These are phyloP conservation scores for Vitis riparia DNA, from an alignment of 164 flowering plant species.

Conservation along the genomic window DNA sequence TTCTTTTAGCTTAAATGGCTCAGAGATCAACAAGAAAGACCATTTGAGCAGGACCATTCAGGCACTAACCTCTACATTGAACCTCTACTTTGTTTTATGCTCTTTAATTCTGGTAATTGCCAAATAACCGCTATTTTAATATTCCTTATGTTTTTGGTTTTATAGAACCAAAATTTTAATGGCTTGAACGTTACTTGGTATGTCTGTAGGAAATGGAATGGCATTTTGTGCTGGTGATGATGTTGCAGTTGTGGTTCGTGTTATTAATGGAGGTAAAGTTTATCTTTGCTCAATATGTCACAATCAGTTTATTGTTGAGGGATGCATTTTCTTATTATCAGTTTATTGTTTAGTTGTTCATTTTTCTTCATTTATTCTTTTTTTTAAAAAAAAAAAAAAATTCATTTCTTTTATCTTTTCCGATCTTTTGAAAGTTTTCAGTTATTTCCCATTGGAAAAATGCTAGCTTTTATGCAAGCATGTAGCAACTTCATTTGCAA, in stretches of 20 bases:
- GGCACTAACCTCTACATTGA: too few species aligned
- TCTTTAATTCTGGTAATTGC: too few species aligned
- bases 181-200: too few species aligned
- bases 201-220: conserved; percentile 55
- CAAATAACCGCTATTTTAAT: too few species aligned
- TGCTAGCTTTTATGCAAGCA: neutral
- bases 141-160: neutral
- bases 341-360: neutral
- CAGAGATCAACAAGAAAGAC: too few species aligned
- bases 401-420: neutral
- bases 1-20: too few species aligned
- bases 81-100: too few species aligned
- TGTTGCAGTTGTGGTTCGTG: conserved; percentile 56
- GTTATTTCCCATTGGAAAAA: too few species aligned
- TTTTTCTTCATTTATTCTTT: neutral
- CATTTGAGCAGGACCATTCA: too few species aligned
- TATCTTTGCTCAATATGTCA: neutral
- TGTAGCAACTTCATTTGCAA: conserved; percentile 2
- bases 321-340: neutral
- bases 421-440: neutral
- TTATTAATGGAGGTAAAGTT: conserved; percentile 37
- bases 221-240: conserved; percentile 89
- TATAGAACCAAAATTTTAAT: too few species aligned
- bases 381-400: too few species aligned
- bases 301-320: neutral